Evolutionary conservation across 2,329 filamentous ascomycete species (phyloP).

Genomic region (Sclerotiophoma versabilis): DNA sequence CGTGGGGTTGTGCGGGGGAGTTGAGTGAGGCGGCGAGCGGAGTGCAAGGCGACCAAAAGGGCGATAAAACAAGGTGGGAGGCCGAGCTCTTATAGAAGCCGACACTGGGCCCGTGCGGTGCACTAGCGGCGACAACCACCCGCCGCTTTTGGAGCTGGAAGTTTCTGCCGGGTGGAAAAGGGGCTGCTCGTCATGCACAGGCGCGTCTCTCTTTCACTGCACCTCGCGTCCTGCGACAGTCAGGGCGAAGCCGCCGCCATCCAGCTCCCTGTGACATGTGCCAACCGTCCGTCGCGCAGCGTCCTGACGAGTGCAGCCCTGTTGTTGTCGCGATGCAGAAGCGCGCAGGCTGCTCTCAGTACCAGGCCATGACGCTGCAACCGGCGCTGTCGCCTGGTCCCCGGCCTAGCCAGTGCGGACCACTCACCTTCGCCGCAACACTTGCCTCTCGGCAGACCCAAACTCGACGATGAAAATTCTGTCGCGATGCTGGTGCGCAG

Average conservation of each 20-base stretch:
- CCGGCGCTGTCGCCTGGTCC: conserved; percentile 17
- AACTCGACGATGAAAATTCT: conserved; percentile 24
- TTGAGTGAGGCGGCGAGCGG: conserved; percentile 37
- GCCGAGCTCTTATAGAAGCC: conserved; percentile 33
- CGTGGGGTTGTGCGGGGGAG: conserved; percentile 32
- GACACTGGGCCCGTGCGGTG: conserved; percentile 15
- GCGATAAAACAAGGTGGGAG: conserved; percentile 33
- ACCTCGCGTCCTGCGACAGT: conserved; percentile 20
- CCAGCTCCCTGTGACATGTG: background rate
- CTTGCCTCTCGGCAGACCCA: conserved; percentile 24
- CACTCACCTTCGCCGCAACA: conserved; percentile 35
- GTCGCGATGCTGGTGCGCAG: conserved; percentile 15
- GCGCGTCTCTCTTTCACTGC: conserved; percentile 22
- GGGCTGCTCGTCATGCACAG: conserved; percentile 33
- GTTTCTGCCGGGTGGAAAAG: conserved; percentile 34
- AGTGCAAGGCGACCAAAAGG: conserved; percentile 40
- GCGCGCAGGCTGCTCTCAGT: conserved; percentile 10
- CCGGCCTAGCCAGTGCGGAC: conserved; percentile 24
- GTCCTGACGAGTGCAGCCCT: conserved; percentile 2
- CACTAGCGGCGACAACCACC: conserved; percentile 18
- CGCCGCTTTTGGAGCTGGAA: conserved; percentile 39
- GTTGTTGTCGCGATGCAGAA: conserved; percentile 7
- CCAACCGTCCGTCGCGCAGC: background rate
- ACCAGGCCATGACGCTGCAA: conserved; percentile 34
- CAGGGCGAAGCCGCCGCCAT: background rate